Evolutionary conservation across 768 basidiomycete species (phyloP).

Genomic region (Clitopilus hobsonii): DNA sequence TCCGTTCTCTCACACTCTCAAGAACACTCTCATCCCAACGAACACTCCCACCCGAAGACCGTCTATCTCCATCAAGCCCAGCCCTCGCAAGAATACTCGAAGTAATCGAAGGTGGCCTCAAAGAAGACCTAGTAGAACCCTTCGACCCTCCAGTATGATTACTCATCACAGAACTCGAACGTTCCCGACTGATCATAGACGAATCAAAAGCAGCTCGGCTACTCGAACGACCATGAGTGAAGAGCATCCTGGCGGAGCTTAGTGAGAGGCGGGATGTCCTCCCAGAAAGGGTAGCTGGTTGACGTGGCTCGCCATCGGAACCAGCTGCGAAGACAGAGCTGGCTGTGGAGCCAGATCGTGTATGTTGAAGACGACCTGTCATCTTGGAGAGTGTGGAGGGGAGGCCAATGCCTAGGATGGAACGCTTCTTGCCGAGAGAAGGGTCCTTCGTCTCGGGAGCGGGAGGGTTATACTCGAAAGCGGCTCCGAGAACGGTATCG

Average conservation of each 20-base stretch:
- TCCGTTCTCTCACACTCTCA: slow-evolving; percentile 42
- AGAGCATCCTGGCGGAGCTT: slow-evolving; percentile 19
- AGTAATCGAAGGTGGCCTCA: slow-evolving; percentile 38
- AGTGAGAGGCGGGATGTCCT: slow-evolving; percentile 26
- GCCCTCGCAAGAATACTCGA: slow-evolving; percentile 14
- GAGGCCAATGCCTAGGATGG: slow-evolving; percentile 58
- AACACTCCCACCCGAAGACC: slow-evolving; percentile 39
- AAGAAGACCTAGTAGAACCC: slow-evolving; percentile 22
- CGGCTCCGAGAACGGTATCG: slow-evolving; percentile 31
- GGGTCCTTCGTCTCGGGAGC: slow-evolving; percentile 26
- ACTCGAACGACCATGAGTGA: background rate
- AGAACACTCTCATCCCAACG: slow-evolving; percentile 48
- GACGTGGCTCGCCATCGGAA: background rate
- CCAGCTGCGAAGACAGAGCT: background rate
- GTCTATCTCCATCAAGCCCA: slow-evolving; percentile 16
- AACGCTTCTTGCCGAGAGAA: slow-evolving; percentile 47
- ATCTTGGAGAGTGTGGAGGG: slow-evolving; percentile 43
- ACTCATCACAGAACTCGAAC: slow-evolving; percentile 31
- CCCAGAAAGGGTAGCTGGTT: background rate
- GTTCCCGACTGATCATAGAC: slow-evolving; percentile 15
- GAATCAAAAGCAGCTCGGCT: background rate
- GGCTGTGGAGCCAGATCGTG: slow-evolving; percentile 33
- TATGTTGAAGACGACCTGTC: slow-evolving; percentile 33
- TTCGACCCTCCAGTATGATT: slow-evolving; percentile 13
- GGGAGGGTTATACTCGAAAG: slow-evolving; percentile 25